These are phyloP conservation scores for Takashimella koratensis DNA, from an alignment of 1,284 basidiomycete genomes.

Conservation along the genomic window DNA sequence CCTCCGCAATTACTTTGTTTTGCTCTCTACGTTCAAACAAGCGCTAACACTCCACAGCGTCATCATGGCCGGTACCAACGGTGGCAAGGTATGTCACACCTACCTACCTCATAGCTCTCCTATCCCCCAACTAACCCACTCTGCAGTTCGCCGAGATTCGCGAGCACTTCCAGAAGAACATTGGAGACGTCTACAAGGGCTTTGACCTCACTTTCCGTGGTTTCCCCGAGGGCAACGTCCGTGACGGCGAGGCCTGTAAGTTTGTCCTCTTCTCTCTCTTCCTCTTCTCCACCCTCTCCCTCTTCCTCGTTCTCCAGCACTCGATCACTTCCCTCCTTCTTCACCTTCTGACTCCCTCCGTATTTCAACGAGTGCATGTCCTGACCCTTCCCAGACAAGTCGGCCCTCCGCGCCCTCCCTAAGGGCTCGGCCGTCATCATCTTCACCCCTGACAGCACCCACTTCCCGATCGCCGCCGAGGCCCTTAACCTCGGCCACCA, in stretches of 20 bases:
- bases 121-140: background rate
- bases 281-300: background rate
- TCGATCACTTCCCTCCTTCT: background rate
- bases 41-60: conserved; percentile 21
- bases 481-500: conserved; percentile 79
- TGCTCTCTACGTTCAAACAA: no score
- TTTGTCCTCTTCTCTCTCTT: conserved; percentile 2
- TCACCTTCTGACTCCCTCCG: background rate
- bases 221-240: conserved; percentile 66
- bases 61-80: conserved; percentile 49
- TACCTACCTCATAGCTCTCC: background rate
- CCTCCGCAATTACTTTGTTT: no score
- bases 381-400: conserved; percentile 60
- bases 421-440: conserved; percentile 81
- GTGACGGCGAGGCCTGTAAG: conserved; percentile 78
- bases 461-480: conserved; percentile 77
- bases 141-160: conserved; percentile 69
- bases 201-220: conserved; percentile 74
- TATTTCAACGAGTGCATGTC: no score
- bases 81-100: conserved; percentile 33
- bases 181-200: conserved; percentile 71
- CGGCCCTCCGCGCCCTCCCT: conserved; percentile 72
- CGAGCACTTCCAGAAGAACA: conserved; percentile 75
- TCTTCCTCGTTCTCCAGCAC: background rate
- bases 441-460: conserved; percentile 58